A percentile compares a stretch with the other conserved stretches of the same genome.
phyloP scores from a whole-genome alignment of 75 land plant genomes.

The Ceratopteris richardii region DNA sequence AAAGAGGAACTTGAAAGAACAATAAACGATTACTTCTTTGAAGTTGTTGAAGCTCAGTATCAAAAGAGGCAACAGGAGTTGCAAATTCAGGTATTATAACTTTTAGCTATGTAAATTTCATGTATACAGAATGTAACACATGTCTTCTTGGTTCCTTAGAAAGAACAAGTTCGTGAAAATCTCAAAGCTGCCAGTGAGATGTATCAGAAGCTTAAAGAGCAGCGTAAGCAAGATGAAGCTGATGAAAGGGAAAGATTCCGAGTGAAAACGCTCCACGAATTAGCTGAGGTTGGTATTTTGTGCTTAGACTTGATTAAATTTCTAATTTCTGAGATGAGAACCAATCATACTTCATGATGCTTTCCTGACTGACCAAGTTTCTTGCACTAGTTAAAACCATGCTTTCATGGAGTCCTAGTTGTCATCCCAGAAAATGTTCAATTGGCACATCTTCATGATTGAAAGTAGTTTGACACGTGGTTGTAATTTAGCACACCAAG shows the following conservation, averaged over 20 bases:
- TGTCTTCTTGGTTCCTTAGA: background rate
- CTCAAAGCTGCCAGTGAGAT: constrained; percentile 8
- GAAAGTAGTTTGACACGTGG: too few relatives aligned
- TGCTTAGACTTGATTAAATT: too few relatives aligned
- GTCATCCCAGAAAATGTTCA: too few relatives aligned
- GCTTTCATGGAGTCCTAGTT: too few relatives aligned
- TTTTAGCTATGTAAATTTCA: too few relatives aligned
- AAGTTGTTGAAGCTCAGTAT: constrained; percentile 6
- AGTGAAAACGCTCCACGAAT: constrained; percentile 1
- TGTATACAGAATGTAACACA: background rate
- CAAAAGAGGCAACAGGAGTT: constrained; percentile 7
- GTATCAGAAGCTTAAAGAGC: constrained; percentile 6
- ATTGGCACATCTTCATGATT: too few relatives aligned
- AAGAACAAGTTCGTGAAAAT: constrained; percentile 7
- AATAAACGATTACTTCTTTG: constrained; percentile 8
- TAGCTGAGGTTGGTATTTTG: constrained; percentile 4
- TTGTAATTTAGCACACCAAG: too few relatives aligned
- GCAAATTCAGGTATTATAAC: constrained; percentile 5
- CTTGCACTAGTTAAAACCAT: too few relatives aligned
- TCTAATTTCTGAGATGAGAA: too few relatives aligned
- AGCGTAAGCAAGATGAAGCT: constrained; percentile 1
- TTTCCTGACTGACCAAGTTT: too few relatives aligned
- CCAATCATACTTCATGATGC: too few relatives aligned
- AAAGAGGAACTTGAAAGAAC: constrained; percentile 5
- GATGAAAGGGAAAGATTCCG: constrained; percentile 1